Conservation (phyloP, 2,329 filamentous ascomycete species). For the Trichoderma sp. region DNA sequence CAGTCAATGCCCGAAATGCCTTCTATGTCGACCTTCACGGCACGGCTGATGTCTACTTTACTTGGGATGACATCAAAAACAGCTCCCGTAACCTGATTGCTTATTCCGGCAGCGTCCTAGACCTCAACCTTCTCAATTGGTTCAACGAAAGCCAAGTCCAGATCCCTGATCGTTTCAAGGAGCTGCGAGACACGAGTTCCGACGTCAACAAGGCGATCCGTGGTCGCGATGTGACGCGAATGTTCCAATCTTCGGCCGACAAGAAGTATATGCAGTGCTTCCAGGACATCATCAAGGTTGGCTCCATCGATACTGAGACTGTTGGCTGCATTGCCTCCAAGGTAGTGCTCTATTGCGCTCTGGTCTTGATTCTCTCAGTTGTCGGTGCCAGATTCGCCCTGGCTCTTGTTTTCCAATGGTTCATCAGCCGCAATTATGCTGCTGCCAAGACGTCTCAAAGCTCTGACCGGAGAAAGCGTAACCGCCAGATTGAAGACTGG, state of each 20-base stretch:
- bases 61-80: slow-evolving; percentile 93
- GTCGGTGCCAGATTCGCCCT: slow-evolving; percentile 85
- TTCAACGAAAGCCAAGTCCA: slow-evolving; percentile 81
- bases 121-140: slow-evolving; percentile 85
- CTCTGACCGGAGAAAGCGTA: slow-evolving; percentile 77
- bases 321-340: slow-evolving; percentile 97
- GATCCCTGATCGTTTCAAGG: slow-evolving; percentile 75
- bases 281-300: slow-evolving; percentile 92
- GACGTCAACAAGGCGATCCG: slow-evolving; percentile 63
- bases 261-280: slow-evolving; percentile 86
- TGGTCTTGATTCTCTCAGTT: slow-evolving; percentile 88
- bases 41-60: slow-evolving; percentile 90
- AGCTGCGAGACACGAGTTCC: slow-evolving; percentile 69
- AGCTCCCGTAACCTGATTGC: slow-evolving; percentile 85
- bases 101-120: slow-evolving; percentile 91
- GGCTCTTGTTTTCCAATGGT: slow-evolving; percentile 94
- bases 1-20: slow-evolving; percentile 61
- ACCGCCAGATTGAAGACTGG: slow-evolving; percentile 97
- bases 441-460: slow-evolving; percentile 83
- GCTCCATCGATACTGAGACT: slow-evolving; percentile 91
- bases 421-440: slow-evolving; percentile 82
- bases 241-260: slow-evolving; percentile 76
- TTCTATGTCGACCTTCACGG: slow-evolving; percentile 72
- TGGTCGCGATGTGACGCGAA: slow-evolving; percentile 85
- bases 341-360: slow-evolving; percentile 91